These are phyloP conservation scores for Phaeotremella skinneri DNA, from an alignment of 768 basidiomycete species.

Conservation along the genomic window DNA sequence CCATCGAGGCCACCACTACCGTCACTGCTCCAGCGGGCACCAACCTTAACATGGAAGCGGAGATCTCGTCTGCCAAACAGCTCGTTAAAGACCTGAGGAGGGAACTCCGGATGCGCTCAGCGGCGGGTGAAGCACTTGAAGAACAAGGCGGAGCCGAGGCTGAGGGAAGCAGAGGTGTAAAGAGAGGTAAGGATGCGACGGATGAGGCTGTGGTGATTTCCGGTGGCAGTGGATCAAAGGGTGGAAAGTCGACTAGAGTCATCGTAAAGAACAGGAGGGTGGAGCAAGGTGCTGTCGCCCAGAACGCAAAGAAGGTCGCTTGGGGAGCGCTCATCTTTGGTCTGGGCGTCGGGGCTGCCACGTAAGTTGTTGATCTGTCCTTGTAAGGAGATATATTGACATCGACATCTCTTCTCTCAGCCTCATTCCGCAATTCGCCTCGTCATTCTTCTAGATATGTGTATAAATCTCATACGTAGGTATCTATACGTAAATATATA, in stretches of 20 bases:
- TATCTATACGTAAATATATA: constrained; percentile 1
- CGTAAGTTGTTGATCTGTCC: constrained; percentile 21
- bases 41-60: constrained; percentile 67
- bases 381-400: not conserved
- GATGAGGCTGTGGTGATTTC: constrained; percentile 54
- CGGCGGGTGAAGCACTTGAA: constrained; percentile 36
- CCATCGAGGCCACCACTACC: constrained; percentile 52
- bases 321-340: constrained; percentile 86
- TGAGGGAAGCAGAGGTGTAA: constrained; percentile 43
- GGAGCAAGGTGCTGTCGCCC: constrained; percentile 57
- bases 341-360: constrained; percentile 72
- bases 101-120: constrained; percentile 55
- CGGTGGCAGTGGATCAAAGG: constrained; percentile 18
- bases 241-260: constrained; percentile 56
- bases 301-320: constrained; percentile 69
- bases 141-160: constrained; percentile 33
- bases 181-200: constrained; percentile 62
- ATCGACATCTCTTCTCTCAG: constrained; percentile 9
- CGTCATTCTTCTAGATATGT: constrained; percentile 18
- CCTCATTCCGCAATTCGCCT: constrained; percentile 24
- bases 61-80: constrained; percentile 71
- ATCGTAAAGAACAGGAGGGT: constrained; percentile 65
- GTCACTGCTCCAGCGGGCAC: constrained; percentile 34
- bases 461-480: constrained; percentile 1
- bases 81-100: constrained; percentile 71